A percentile compares a stretch with the other conserved stretches of the same genome.
phyloP scores from a whole-genome alignment of 2,329 filamentous ascomycete species.

The Kalmusia sp. region DNA sequence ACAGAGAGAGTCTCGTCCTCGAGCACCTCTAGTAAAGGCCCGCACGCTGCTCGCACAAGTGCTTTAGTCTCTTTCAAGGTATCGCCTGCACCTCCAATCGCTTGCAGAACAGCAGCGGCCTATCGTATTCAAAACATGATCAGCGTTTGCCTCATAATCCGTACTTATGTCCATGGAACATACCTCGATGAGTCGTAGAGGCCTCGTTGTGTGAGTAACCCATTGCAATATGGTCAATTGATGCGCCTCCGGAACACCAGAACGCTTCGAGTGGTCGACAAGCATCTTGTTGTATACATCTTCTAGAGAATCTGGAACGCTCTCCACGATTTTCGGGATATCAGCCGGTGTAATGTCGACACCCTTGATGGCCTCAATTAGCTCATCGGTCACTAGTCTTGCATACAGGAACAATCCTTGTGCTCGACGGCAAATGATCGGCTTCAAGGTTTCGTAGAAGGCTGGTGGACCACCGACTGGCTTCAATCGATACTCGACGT shows the following conservation, averaged over 20 bases:
- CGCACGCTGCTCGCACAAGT: conserved; percentile 47
- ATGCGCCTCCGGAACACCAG: conserved; percentile 44
- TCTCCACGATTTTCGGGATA: too few relatives aligned
- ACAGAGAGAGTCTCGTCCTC: conserved; percentile 55
- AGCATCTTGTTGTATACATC: conserved; percentile 52
- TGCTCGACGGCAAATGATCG: conserved; percentile 45
- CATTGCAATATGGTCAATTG: conserved; percentile 49
- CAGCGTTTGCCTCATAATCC: conserved; percentile 15
- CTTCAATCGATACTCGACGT: conserved; percentile 40
- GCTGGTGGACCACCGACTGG: conserved; percentile 12
- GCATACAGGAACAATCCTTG: conserved; percentile 57
- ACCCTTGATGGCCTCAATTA: conserved; percentile 31
- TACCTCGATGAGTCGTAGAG: conserved; percentile 55
- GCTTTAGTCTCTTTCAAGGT: conserved; percentile 37
- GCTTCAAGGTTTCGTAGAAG: conserved; percentile 13
- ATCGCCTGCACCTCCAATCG: too few relatives aligned
- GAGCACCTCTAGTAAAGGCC: conserved; percentile 53
- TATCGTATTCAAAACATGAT: too few relatives aligned
- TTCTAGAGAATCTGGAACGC: conserved; percentile 49
- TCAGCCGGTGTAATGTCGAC: conserved; percentile 30
- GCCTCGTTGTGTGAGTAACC: conserved; percentile 52
- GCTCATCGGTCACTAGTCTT: conserved; percentile 51
- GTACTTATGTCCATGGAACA: conserved; percentile 33
- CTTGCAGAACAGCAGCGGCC: too few relatives aligned
- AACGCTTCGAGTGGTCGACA: conserved; percentile 43